Percentiles rank a stretch among this genome's conserved stretches.
Conservation (phyloP, 2,329 filamentous ascomycete species). For the Aspergillus fructus region DNA sequence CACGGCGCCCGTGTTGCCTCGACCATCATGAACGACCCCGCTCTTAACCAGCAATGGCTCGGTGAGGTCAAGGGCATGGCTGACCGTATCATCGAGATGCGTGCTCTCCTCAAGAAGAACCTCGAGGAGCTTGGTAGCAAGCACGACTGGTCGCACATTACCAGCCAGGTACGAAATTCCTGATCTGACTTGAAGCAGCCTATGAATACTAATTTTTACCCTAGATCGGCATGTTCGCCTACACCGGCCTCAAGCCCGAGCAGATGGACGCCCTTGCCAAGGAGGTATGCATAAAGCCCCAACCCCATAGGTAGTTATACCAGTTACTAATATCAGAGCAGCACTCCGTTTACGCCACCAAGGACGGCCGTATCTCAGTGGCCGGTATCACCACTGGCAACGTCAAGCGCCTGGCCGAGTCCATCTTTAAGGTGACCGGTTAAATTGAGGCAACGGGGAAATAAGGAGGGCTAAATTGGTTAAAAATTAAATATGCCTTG, state of each 20-base stretch:
- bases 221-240: slow-evolving; percentile 98
- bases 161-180: slow-evolving; percentile 62
- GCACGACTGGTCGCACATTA: slow-evolving; percentile 99
- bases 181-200: neutral
- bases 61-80: slow-evolving; percentile 98
- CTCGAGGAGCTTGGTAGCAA: slow-evolving; percentile 92
- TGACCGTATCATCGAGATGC: slow-evolving; percentile 98
- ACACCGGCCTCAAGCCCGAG: slow-evolving; percentile 85
- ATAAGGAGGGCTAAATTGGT: slow-evolving; percentile 9
- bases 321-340: slow-evolving; percentile 27
- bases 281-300: slow-evolving; percentile 56
- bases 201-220: slow-evolving; percentile 4
- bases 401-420: slow-evolving; percentile 50
- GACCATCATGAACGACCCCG: slow-evolving; percentile 82
- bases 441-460: slow-evolving; percentile 27
- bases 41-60: slow-evolving; percentile 90
- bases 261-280: slow-evolving; percentile 91
- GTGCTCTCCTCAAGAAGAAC: slow-evolving; percentile 88
- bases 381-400: slow-evolving; percentile 51
- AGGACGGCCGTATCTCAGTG: slow-evolving; percentile 58
- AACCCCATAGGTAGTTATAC: neutral
- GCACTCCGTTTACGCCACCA: slow-evolving; percentile 96
- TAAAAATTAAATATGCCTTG: slow-evolving; percentile 17
- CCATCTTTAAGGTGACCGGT: slow-evolving; percentile 52
- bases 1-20: slow-evolving; percentile 94